These are phyloP conservation scores for Mortierella sp. DNA, from an alignment of 371 early-diverging fungal genomes.

Conservation along the genomic window DNA sequence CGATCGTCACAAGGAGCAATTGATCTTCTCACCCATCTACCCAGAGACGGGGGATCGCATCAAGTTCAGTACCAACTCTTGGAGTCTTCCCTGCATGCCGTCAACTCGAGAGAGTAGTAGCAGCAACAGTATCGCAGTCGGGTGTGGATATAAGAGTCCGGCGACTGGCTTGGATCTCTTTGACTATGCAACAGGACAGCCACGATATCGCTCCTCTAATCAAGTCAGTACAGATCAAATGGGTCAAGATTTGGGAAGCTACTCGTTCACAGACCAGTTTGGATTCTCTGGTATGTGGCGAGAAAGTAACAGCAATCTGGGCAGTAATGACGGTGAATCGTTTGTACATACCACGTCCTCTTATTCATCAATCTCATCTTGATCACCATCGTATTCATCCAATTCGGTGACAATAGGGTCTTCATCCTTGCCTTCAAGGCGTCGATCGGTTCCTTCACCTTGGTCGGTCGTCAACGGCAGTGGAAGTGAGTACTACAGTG, in stretches of 20 bases:
- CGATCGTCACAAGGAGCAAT: slow-evolving; percentile 36
- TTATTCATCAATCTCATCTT: too few relatives aligned
- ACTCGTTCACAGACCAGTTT: slow-evolving; percentile 24
- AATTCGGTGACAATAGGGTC: too few relatives aligned
- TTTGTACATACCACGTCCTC: too few relatives aligned
- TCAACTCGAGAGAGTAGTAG: not conserved
- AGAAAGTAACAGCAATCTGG: not conserved
- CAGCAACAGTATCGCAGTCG: not conserved
- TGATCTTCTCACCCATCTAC: slow-evolving; percentile 32
- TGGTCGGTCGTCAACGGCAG: slow-evolving; percentile 9
- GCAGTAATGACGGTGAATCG: not conserved
- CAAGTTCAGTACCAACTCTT: slow-evolving; percentile 36
- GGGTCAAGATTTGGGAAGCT: slow-evolving; percentile 1
- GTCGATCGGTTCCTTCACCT: not conserved
- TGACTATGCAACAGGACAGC: slow-evolving; percentile 35
- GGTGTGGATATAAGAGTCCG: slow-evolving; percentile 10
- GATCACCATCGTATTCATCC: not conserved
- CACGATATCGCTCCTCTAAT: not conserved
- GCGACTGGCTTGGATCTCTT: slow-evolving; percentile 32
- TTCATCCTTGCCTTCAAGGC: slow-evolving; percentile 6
- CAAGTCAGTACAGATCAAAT: too few relatives aligned
- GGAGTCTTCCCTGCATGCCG: slow-evolving; percentile 33
- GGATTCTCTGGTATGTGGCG: not conserved
- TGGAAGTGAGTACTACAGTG: slow-evolving; percentile 33
- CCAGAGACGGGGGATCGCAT: slow-evolving; percentile 16